Conservation (phyloP, 106 monocot species). For the Ottelia alismoides region DNA sequence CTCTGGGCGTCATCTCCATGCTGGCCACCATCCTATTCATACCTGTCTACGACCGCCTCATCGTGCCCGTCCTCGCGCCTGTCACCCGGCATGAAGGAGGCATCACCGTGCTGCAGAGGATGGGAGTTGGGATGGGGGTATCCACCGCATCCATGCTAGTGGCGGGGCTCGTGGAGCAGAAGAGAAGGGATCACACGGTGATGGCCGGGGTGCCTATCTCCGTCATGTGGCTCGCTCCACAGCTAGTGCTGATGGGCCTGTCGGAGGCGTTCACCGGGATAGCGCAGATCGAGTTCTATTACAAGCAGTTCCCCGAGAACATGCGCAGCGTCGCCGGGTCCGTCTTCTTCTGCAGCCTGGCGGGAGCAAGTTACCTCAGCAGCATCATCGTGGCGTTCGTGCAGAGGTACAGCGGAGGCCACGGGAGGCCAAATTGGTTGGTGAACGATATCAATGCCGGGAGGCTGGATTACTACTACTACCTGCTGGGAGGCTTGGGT, state of each 20-base stretch:
- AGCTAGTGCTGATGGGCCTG: too few relatives aligned
- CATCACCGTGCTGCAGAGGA: conserved; percentile 26
- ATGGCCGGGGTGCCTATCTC: neutral
- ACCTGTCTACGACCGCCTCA: conserved; percentile 17
- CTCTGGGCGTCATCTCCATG: conserved; percentile 18
- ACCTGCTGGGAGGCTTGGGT: neutral
- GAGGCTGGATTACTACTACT: conserved; percentile 3
- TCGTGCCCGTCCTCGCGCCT: conserved; percentile 14
- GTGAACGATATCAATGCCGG: too few relatives aligned
- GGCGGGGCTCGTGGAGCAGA: conserved; percentile 11
- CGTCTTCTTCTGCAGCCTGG: neutral
- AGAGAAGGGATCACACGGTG: neutral
- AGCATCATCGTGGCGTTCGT: neutral
- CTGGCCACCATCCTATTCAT: conserved; percentile 17
- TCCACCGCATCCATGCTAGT: conserved; percentile 11
- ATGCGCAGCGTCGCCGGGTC: conserved; percentile 25
- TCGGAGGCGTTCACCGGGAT: too few relatives aligned
- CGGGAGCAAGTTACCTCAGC: too few relatives aligned
- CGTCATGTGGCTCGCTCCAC: conserved; percentile 21
- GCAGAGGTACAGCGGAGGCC: neutral
- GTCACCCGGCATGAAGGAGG: conserved; percentile 22
- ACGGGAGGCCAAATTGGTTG: neutral
- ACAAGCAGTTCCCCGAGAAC: too few relatives aligned
- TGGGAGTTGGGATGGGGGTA: too few relatives aligned
- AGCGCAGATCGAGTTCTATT: too few relatives aligned